Base-by-base conservation (phyloP, 192 early-diverging fungal species). In the Backusella luteola region DNA sequence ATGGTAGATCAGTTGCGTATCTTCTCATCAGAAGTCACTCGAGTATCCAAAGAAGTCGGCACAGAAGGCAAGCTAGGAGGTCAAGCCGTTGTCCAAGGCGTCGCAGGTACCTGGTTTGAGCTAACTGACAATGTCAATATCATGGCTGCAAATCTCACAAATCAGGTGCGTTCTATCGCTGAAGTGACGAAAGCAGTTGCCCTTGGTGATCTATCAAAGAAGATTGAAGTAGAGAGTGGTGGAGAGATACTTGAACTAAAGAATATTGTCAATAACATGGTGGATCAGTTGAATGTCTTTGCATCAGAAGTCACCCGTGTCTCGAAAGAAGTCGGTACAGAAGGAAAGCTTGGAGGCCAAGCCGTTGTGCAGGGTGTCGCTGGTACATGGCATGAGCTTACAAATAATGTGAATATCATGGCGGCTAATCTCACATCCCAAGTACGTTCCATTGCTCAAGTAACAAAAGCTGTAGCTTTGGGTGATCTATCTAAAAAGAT, bases 1-100 rank as follows among this genome's bases (percentile, higher is more conserved):
- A 90, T 93, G 87, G 87, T 90, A 14, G 83, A 83, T 42, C 80
- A 83, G 44, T 74, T 88, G 69, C 76, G 77, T 21, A 80, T 80
- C 4, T 87, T 89, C 69, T 80, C 88, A 0, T 75, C 79, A 3
- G 88, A 91, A 69, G 87, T 93, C 2, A 86, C 88, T n/a, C 80
- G 87, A 17, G 91, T 93, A 6, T 88, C 89, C 1, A 84, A 85
- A 70, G 90, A 90, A 74, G 90, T 91, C 53, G 91, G 90, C 14
- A 85, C 85, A 3, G 85, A 90, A 42, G 91, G 91, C 2, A 81
- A 81, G 32, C 75, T 93, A 6, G 91, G 90, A 14, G 86, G 84
- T 0, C 90, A 89, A 73, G 90, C 87, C 46, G 74, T 84, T 15
- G 86, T 90, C 17, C 77, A 81, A 68, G 91, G 83, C 6, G 81